Evolutionary conservation across 768 basidiomycete genomes (phyloP), one percentile per base, ranked within the genome.

Genomic region (Mycena galericulata): DNA sequence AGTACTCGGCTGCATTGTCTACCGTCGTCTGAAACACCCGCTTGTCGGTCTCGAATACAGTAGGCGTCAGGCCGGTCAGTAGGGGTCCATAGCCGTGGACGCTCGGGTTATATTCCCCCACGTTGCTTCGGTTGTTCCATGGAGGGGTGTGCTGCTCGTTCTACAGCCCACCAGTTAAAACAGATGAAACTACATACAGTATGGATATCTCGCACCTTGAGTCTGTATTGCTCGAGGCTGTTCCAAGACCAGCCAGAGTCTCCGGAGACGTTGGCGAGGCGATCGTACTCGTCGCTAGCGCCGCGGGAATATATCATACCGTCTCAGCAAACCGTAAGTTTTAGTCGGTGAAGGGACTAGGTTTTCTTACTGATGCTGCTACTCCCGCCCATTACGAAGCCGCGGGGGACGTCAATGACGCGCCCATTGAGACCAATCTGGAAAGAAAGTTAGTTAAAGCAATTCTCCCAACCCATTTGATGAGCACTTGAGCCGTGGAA

Each of bases 401-500:
- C 75, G 3, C 74, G 58, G 0, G 74, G 62, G 24, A 61, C 70
- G 2, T 29, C 32, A 15, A 74, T 55, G 3, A 34, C 10, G 9
- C 73, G 71, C 2, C 66, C 65, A 58, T 72, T 59, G 0, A 76
- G 46, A 29, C 61, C 69, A 15, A 59, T 1, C 62, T 76, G 70
- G 6, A 70, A 70, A 12, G n/a, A n/a, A n/a, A n/a, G n/a, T n/a
- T n/a, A n/a, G n/a, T n/a, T n/a, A n/a, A n/a, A n/a, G n/a, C n/a
- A n/a, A n/a, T n/a, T n/a, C n/a, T n/a, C n/a, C n/a, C n/a, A n/a
- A n/a, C n/a, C n/a, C n/a, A n/a, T n/a, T n/a, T n/a, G n/a, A n/a
- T n/a, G n/a, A n/a, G 32, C 55, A 63, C 57, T 75, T 81, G 81
- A 18, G 80, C 73, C 5, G 72, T 74, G 4, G 79, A 80, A 9